A percentile compares a stretch with the other conserved stretches of the same genome.
phyloP scores from a whole-genome alignment of 2,329 filamentous ascomycete genomes.

The Ilyonectria destructans region DNA sequence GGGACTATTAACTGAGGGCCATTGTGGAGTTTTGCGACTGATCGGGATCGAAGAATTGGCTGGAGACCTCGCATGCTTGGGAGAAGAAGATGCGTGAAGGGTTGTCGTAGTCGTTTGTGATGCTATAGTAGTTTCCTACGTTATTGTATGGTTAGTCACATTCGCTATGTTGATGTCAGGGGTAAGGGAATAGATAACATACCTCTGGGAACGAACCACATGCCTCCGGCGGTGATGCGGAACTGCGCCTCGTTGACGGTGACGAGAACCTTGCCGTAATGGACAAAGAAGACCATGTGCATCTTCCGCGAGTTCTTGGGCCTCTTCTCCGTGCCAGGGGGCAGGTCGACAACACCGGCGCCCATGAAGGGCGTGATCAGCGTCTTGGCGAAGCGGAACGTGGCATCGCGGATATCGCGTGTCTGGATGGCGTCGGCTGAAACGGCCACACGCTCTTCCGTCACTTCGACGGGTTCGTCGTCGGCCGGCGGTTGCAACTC shows the following conservation, averaged over 20 bases:
- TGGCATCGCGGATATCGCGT: conserved; percentile 73
- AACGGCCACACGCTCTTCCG: conserved; percentile 71
- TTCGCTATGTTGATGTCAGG: background rate
- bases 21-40: conserved; percentile 43
- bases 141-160: conserved; percentile 20
- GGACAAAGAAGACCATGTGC: conserved; percentile 97
- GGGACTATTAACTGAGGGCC: conserved; percentile 22
- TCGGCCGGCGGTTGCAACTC: conserved; percentile 69
- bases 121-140: conserved; percentile 93
- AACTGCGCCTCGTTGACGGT: conserved; percentile 84
- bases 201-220: conserved; percentile 97
- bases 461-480: conserved; percentile 70
- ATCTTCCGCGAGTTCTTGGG: conserved; percentile 95
- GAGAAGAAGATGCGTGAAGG: conserved; percentile 91
- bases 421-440: conserved; percentile 71
- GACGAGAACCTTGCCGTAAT: conserved; percentile 86
- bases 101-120: conserved; percentile 83
- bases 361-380: conserved; percentile 89
- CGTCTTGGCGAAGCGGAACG: conserved; percentile 92
- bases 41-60: conserved; percentile 44
- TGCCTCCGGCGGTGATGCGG: conserved; percentile 87
- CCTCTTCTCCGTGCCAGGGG: conserved; percentile 86
- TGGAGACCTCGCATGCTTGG: conserved; percentile 80
- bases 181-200: conserved; percentile 56
- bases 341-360: conserved; percentile 90